phyloP scores from a whole-genome alignment of 129 eudicot genomes.

The Flaveria trinervia region DNA sequence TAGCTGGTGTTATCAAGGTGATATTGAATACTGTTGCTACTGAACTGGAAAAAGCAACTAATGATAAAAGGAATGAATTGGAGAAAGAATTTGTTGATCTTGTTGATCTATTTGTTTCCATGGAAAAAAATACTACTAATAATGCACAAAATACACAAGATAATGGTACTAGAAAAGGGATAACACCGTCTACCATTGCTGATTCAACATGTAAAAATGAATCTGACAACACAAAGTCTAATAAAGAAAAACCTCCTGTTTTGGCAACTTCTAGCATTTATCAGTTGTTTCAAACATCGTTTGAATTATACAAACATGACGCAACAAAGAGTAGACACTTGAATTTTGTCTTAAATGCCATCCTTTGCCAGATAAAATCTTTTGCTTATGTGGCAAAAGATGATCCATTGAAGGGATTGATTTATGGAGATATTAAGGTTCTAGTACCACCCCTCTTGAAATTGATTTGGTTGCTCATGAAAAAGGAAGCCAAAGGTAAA shows the following conservation, averaged over 20 bases:
- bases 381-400: conserved; percentile 49
- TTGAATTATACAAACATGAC: conserved; percentile 43
- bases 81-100: conserved; percentile 63
- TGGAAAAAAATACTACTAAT: conserved; percentile 46
- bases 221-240: conserved; percentile 26
- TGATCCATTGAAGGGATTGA: conserved; percentile 55
- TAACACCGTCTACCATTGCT: conserved; percentile 42
- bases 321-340: conserved; percentile 35
- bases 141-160: conserved; percentile 38
- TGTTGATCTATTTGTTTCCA: conserved; percentile 46
- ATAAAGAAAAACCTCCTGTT: conserved; percentile 48
- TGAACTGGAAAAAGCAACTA: conserved; percentile 62
- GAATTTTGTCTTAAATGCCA: conserved; percentile 44
- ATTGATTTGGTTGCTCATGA: conserved; percentile 52
- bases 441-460: conserved; percentile 65
- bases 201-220: conserved; percentile 44
- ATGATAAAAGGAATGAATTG: conserved; percentile 45
- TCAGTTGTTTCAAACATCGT: conserved; percentile 47
- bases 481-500: conserved; percentile 49
- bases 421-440: conserved; percentile 64
- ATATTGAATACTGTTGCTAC: conserved; percentile 54
- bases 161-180: conserved; percentile 41
- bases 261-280: conserved; percentile 63
- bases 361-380: conserved; percentile 51
- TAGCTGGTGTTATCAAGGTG: conserved; percentile 67